Percentiles rank a stretch among this genome's conserved stretches.
These are phyloP conservation scores for Boletales sp. DNA, from an alignment of 768 basidiomycete species.

Conservation along the genomic window DNA sequence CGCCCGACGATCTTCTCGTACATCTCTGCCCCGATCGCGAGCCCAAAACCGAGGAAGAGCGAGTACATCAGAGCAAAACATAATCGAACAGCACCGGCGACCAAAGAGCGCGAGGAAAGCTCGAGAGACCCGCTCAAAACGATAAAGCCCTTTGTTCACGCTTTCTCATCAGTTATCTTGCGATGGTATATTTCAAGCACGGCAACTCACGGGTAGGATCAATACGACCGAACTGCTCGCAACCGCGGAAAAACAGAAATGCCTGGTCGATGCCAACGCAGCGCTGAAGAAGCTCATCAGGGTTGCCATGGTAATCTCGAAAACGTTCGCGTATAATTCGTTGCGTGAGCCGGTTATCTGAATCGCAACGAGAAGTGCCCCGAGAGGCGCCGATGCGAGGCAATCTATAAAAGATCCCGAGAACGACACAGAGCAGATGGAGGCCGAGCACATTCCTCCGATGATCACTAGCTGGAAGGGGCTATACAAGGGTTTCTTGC, in stretches of 20 bases:
- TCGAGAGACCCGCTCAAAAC: constrained; percentile 74
- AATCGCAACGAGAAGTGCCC: constrained; percentile 66
- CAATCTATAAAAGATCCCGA: constrained; percentile 76
- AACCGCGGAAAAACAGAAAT: constrained; percentile 79
- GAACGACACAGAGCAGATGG: constrained; percentile 73
- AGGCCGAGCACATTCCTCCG: constrained; percentile 73
- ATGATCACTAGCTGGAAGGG: constrained; percentile 62
- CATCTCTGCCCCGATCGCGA: constrained; percentile 72
- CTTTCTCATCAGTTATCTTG: not conserved
- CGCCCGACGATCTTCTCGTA: constrained; percentile 55
- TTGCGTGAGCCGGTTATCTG: constrained; percentile 72
- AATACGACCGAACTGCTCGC: constrained; percentile 75
- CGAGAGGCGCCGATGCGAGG: constrained; percentile 69
- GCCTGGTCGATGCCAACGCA: constrained; percentile 61
- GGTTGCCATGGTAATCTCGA: constrained; percentile 79
- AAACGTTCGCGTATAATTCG: constrained; percentile 77
- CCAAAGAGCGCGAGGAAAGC: constrained; percentile 74
- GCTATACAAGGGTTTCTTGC: constrained; percentile 54
- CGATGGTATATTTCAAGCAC: not conserved
- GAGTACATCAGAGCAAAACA: constrained; percentile 80
- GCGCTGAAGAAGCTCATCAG: constrained; percentile 78
- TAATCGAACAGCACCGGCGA: constrained; percentile 79
- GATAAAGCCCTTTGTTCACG: constrained; percentile 49
- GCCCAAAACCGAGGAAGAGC: constrained; percentile 76
- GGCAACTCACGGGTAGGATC: constrained; percentile 62